Percentiles rank a stretch among this genome's conserved stretches.
Evolutionary conservation across 768 basidiomycete species (phyloP).

Genomic region (Podaxis sp.): DNA sequence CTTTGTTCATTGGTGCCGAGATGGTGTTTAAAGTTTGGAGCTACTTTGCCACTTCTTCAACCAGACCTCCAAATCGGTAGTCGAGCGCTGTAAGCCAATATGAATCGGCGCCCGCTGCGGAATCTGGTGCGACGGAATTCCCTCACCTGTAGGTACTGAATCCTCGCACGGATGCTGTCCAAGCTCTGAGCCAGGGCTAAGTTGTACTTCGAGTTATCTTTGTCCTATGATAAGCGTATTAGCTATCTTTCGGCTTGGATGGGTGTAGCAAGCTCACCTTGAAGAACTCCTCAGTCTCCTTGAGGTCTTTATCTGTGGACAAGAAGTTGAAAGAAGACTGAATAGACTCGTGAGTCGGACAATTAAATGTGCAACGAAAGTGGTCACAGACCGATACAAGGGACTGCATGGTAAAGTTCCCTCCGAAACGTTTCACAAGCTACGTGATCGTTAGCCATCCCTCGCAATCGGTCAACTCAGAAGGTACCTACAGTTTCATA

Average conservation of each 20-base stretch:
- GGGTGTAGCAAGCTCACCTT: slow-evolving; percentile 41
- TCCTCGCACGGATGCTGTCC: slow-evolving; percentile 62
- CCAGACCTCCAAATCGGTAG: slow-evolving; percentile 55
- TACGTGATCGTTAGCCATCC: slow-evolving; percentile 22
- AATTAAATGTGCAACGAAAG: background rate
- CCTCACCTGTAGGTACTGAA: slow-evolving; percentile 61
- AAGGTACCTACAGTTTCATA: slow-evolving; percentile 53
- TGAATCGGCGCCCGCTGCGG: background rate
- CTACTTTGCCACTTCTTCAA: slow-evolving; percentile 36
- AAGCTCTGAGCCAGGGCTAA: slow-evolving; percentile 63
- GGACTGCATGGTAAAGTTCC: slow-evolving; percentile 56
- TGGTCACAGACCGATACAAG: slow-evolving; percentile 48
- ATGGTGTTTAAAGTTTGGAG: background rate
- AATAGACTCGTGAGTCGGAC: background rate
- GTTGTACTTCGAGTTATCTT: slow-evolving; percentile 68
- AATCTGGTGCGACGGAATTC: background rate
- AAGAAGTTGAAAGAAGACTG: slow-evolving; percentile 43
- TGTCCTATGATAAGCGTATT: slow-evolving; percentile 39
- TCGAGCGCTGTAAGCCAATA: slow-evolving; percentile 46
- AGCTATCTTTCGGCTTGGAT: slow-evolving; percentile 19
- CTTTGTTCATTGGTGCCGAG: background rate
- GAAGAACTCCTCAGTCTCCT: slow-evolving; percentile 70
- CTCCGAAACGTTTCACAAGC: slow-evolving; percentile 69
- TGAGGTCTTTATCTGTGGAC: slow-evolving; percentile 66
- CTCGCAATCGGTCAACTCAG: background rate